Evolutionary conservation across 192 early-diverging fungal species (phyloP).

Genomic region (Gonapodya sp.): DNA sequence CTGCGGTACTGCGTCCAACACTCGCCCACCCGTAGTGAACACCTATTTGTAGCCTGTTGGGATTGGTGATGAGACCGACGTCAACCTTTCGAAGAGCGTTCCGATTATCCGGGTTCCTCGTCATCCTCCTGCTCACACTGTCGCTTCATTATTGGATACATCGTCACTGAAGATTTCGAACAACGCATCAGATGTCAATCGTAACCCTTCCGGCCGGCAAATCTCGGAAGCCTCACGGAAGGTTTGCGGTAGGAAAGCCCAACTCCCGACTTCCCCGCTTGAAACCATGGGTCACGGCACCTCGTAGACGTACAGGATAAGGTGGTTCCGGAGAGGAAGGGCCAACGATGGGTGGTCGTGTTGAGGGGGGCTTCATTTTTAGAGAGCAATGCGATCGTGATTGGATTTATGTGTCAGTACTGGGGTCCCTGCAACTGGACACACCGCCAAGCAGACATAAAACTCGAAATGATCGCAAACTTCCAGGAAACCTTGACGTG

Average conservation of each 20-base stretch:
- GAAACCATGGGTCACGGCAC: slow-evolving; percentile 80
- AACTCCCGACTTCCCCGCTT: slow-evolving; percentile 93
- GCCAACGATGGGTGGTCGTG: slow-evolving; percentile 8
- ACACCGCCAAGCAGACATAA: too few relatives aligned
- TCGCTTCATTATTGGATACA: slow-evolving; percentile 8
- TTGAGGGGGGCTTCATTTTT: background rate
- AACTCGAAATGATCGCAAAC: background rate
- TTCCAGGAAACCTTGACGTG: background rate
- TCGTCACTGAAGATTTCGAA: background rate
- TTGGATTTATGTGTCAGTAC: too few relatives aligned
- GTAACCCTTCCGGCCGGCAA: background rate
- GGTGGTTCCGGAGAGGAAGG: background rate
- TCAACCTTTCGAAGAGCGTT: too few relatives aligned
- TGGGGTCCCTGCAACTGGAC: too few relatives aligned
- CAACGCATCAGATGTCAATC: background rate
- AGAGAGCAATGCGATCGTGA: background rate
- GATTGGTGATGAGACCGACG: background rate
- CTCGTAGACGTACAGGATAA: slow-evolving; percentile 51
- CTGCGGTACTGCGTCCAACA: slow-evolving; percentile 40
- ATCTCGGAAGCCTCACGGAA: background rate
- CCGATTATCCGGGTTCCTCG: too few relatives aligned
- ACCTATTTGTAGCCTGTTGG: slow-evolving; percentile 53
- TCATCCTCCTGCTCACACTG: background rate
- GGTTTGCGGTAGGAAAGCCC: slow-evolving; percentile 77
- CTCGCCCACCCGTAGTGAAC: slow-evolving; percentile 95